Evolutionary conservation across 2,329 filamentous ascomycete genomes (phyloP).

Genomic region (Pochonia chlamydosporia): DNA sequence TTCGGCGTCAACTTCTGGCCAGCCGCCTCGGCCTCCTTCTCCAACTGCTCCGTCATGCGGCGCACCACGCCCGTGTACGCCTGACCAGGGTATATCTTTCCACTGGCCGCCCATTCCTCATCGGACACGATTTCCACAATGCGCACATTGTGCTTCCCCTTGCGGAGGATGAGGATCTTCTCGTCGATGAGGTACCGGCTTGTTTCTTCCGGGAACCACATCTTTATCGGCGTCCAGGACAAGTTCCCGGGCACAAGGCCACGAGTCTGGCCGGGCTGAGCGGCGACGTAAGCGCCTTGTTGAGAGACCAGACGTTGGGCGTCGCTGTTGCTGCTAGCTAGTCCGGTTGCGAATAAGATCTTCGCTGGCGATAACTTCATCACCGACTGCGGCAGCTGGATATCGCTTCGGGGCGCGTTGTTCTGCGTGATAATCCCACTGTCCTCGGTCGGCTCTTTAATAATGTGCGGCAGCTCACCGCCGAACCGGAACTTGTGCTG

Average conservation of each 20-base stretch:
- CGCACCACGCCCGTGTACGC: conserved; percentile 43
- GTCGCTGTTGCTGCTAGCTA: conserved; percentile 50
- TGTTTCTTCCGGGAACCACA: conserved; percentile 52
- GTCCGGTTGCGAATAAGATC: conserved; percentile 54
- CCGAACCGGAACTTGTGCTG: conserved; percentile 47
- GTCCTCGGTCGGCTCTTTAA: conserved; percentile 22
- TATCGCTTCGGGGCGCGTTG: conserved; percentile 45
- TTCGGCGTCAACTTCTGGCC: conserved; percentile 19
- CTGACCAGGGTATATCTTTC: conserved; percentile 48
- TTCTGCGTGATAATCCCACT: conserved; percentile 33
- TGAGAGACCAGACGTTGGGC: conserved; percentile 51
- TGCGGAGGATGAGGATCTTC: conserved; percentile 53
- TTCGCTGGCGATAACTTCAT: conserved; percentile 51
- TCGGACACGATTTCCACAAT: conserved; percentile 55
- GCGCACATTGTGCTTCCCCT: conserved; percentile 58
- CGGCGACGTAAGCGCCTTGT: conserved; percentile 57
- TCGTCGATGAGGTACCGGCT: conserved; percentile 55
- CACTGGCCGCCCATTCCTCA: conserved; percentile 44
- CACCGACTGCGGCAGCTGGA: conserved; percentile 54
- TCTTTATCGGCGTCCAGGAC: conserved; percentile 56
- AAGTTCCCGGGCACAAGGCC: conserved; percentile 45
- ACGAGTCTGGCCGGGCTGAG: conserved; percentile 35
- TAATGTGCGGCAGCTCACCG: conserved; percentile 21
- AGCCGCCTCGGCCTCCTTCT: conserved; percentile 26
- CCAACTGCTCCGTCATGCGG: conserved; percentile 32